phyloP scores from a whole-genome alignment of 768 basidiomycete genomes.

The Termitomyces eurrhizus region DNA sequence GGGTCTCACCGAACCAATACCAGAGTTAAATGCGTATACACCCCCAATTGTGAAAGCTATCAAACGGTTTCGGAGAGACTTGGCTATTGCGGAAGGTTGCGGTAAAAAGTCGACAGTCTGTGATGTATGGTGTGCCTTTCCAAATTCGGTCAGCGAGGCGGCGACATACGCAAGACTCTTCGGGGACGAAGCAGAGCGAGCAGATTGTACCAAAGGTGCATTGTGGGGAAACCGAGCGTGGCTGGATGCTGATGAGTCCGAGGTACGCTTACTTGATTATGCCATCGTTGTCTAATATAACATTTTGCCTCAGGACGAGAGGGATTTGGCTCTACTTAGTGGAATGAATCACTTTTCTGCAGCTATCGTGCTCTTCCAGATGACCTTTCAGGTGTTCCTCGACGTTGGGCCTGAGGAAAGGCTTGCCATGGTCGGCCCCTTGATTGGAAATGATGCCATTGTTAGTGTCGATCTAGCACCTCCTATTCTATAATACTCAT shows the following conservation, averaged over 20 bases:
- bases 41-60: conserved; percentile 67
- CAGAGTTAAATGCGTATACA: conserved; percentile 48
- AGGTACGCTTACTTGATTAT: conserved; percentile 30
- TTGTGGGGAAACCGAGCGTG: conserved; percentile 63
- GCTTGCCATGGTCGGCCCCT: conserved; percentile 36
- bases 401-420: conserved; percentile 45
- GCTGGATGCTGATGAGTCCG: conserved; percentile 53
- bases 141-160: conserved; percentile 53
- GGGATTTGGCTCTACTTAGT: conserved; percentile 21
- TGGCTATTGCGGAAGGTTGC: conserved; percentile 60
- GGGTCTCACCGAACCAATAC: conserved; percentile 4
- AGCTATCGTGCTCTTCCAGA: conserved; percentile 55
- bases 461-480: conserved; percentile 33
- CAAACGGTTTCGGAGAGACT: conserved; percentile 59
- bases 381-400: conserved; percentile 52
- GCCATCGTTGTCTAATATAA: neutral
- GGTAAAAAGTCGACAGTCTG: conserved; percentile 43
- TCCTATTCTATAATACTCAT: neutral
- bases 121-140: conserved; percentile 55
- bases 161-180: conserved; percentile 51
- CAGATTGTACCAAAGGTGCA: conserved; percentile 36
- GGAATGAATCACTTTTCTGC: conserved; percentile 75
- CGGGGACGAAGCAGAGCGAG: conserved; percentile 53
- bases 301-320: conserved; percentile 47
- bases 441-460: conserved; percentile 48